Base-by-base conservation (phyloP, 192 early-diverging fungal genomes). In the Linnemannia zychae region DNA sequence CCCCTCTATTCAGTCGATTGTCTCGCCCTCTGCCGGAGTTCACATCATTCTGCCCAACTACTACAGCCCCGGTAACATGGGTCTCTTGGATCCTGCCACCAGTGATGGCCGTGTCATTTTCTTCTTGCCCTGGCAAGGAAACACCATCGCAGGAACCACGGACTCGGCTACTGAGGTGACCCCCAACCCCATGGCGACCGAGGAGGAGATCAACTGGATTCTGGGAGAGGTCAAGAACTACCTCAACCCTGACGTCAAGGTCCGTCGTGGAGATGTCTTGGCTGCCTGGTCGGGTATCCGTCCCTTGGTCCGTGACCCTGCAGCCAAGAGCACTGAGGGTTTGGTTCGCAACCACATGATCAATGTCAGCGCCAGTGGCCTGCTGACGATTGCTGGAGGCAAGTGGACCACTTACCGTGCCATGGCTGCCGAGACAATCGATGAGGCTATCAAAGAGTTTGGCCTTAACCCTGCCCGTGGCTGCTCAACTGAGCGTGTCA, bases 331-430 rank as follows among this genome's bases (percentile, higher is more conserved):
- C 88, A 98, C 98, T 9, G 95, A 95, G 67, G 93, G 94, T 36
- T 90, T 99, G 88, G 98, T 99, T 48, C 95, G 98, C 77, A 99
- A 97, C 92, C 98, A 99, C 77, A 98, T 99, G 95, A 97, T 99
- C 84, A 92, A 98, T 88, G 95, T 95, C 24, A 94, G 93, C 31
- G 88, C 91, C 36, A 91, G 90, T 66, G 96, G 95, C 7, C 83
- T 99, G 72, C 88, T 99, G 75, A 98, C 98, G 6, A 97, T 99
- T 88, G 97, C 98, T 44, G 98, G 98, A 78, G 98, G 98, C 74
- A 99, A 99, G 84, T 99, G 98, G 98, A 99, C 98, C 3, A 99
- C 98, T 0, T 99, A 98, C 90, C 94, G 98, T 74, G 94, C 95
- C 75, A 99, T 99, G 98, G 97, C 98, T 48, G 91, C 95, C 77